Percentiles rank a stretch among this genome's conserved stretches.
Evolutionary conservation across 208 protist genomes (phyloP).

Genomic region (Trypanosoma grayi): DNA sequence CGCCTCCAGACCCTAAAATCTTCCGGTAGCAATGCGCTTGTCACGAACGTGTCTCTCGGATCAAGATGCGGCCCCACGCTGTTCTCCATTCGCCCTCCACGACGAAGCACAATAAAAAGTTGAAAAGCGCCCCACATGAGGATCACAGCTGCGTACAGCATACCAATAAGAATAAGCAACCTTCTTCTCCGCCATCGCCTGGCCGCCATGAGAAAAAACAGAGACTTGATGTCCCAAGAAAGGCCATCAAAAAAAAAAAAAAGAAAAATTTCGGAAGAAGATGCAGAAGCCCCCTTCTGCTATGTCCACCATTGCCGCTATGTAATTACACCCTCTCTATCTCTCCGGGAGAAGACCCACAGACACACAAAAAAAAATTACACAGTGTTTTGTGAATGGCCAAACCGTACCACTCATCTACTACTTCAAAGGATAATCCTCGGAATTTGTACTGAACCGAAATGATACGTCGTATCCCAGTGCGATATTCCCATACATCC

Average conservation of each 20-base stretch:
- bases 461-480: not conserved
- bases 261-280: not conserved
- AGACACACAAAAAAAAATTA: no score
- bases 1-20: not conserved
- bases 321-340: no score
- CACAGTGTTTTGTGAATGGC: no score
- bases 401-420: no score
- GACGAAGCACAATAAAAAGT: not conserved
- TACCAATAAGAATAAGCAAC: not conserved
- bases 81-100: not conserved
- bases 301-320: no score
- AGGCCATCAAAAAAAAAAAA: constrained; percentile 13
- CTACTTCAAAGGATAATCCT: no score
- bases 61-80: not conserved
- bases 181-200: not conserved
- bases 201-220: not conserved
- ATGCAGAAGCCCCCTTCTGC: no score
- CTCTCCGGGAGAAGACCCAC: no score
- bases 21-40: not conserved
- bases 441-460: no score
- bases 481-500: no score
- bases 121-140: not conserved
- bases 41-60: not conserved
- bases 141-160: constrained; percentile 6
- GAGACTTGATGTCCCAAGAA: not conserved